Percentiles rank a stretch among this genome's conserved stretches.
phyloP scores from a whole-genome alignment of 331 rosid genomes.

The Acacia pycnantha region DNA sequence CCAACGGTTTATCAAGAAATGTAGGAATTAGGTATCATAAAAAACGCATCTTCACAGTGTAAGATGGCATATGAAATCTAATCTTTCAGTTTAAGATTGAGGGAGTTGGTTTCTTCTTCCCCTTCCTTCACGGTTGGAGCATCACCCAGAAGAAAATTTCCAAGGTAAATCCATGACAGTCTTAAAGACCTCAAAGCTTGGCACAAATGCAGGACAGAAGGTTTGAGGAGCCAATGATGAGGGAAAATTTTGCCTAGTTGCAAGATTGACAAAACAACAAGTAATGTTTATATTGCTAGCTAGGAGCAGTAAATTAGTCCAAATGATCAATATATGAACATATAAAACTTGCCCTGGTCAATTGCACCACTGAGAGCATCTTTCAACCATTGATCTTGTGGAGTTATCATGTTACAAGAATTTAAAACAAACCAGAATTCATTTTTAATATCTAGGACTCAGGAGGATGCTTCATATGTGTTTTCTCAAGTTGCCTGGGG shows the following conservation, averaged over 20 bases:
- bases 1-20: not conserved
- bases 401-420: not conserved
- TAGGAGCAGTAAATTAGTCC: not conserved
- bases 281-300: not conserved
- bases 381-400: not conserved
- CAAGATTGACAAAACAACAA: not conserved
- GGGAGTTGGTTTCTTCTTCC: not conserved
- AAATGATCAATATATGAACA: not conserved
- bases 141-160: not conserved
- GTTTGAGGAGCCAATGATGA: not conserved
- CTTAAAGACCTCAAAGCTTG: not conserved
- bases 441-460: not conserved
- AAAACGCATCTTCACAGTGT: not conserved
- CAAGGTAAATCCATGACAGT: not conserved
- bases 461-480: not conserved
- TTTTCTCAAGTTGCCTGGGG: not conserved
- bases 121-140: not conserved
- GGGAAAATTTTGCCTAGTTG: not conserved
- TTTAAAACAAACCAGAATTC: not conserved
- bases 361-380: not conserved
- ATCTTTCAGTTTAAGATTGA: not conserved
- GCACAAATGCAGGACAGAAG: not conserved
- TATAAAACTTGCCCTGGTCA: not conserved
- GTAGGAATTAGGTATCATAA: slow-evolving; percentile 1
- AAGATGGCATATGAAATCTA: not conserved